Evolutionary conservation across 805 yeast genomes (phyloP).

Genomic region (Candida namnaoensis): DNA sequence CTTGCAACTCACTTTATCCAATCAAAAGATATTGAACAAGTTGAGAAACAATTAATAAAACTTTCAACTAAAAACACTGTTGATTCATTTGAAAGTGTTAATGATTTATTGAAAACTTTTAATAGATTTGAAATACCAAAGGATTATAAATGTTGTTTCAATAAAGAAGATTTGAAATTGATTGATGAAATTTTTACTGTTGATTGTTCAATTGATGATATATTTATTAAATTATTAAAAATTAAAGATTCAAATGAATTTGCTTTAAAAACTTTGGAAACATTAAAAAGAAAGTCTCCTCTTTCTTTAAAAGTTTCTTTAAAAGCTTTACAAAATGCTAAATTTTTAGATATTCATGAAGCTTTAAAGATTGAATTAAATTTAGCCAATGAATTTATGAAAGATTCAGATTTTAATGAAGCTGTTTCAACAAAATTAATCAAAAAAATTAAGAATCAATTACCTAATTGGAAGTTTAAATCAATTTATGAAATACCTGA

Average conservation of each 20-base stretch:
- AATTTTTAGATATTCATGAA: conserved; percentile 45
- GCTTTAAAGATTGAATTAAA: conserved; percentile 68
- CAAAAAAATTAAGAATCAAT: conserved; percentile 51
- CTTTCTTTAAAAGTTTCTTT: conserved; percentile 70
- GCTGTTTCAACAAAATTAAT: conserved; percentile 59
- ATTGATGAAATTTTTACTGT: conserved; percentile 65
- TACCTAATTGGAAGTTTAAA: no score
- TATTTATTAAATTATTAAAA: conserved; percentile 31
- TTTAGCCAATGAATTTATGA: conserved; percentile 70
- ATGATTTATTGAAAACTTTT: conserved; percentile 18
- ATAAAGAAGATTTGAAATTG: conserved; percentile 45
- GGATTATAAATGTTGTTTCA: conserved; percentile 49
- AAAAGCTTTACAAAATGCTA: conserved; percentile 57
- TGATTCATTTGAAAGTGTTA: no score
- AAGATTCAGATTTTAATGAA: conserved; percentile 55
- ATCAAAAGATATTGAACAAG: conserved; percentile 52
- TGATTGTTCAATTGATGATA: conserved; percentile 33
- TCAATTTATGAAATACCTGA: no score
- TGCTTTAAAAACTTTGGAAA: conserved; percentile 48
- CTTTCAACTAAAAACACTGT: conserved; percentile 30
- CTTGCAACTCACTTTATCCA: conserved; percentile 88
- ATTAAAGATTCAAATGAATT: conserved; percentile 51
- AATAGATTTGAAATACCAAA: conserved; percentile 43
- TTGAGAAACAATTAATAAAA: conserved; percentile 55
- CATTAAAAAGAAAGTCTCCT: conserved; percentile 60